Conservation (phyloP, 2,329 filamentous ascomycete genomes). For the Talaromyces atroroseus region DNA sequence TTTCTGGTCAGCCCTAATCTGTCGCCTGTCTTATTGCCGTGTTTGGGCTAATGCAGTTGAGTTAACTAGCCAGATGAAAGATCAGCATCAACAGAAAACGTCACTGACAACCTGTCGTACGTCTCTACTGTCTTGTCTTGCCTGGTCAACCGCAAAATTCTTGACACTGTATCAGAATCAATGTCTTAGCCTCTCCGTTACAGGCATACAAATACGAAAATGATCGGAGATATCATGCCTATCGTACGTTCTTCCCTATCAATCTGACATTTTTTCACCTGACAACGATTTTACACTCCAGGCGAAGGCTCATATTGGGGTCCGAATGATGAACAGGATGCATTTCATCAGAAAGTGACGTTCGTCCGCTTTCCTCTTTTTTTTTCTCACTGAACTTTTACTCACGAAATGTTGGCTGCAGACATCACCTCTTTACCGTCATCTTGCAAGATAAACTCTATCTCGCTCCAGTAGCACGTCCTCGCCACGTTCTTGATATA, state of each 20-base stretch:
- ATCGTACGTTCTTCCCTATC: slow-evolving; percentile 8
- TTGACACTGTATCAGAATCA: slow-evolving; percentile 1
- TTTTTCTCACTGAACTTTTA: neutral
- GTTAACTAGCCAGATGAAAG: neutral
- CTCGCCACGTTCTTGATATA: slow-evolving; percentile 26
- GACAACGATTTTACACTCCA: slow-evolving; percentile 5
- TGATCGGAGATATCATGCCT: slow-evolving; percentile 28
- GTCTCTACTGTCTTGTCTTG: neutral
- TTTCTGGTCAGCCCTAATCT: neutral
- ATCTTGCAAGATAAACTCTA: slow-evolving; percentile 22
- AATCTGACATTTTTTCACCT: neutral
- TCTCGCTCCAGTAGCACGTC: slow-evolving; percentile 24
- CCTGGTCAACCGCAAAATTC: neutral
- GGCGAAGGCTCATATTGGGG: slow-evolving; percentile 25
- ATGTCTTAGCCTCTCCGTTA: slow-evolving; percentile 23
- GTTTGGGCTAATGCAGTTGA: neutral
- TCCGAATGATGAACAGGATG: slow-evolving; percentile 24
- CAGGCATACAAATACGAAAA: slow-evolving; percentile 29
- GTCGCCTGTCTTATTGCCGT: neutral
- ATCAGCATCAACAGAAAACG: neutral
- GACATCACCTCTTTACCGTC: slow-evolving; percentile 24
- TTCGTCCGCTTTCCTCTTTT: slow-evolving; percentile 7
- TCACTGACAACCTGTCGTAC: slow-evolving; percentile 5
- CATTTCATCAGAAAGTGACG: slow-evolving; percentile 20
- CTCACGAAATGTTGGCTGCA: neutral